phyloP scores from a whole-genome alignment of 106 monocot genomes.

The Posidonia australis region DNA sequence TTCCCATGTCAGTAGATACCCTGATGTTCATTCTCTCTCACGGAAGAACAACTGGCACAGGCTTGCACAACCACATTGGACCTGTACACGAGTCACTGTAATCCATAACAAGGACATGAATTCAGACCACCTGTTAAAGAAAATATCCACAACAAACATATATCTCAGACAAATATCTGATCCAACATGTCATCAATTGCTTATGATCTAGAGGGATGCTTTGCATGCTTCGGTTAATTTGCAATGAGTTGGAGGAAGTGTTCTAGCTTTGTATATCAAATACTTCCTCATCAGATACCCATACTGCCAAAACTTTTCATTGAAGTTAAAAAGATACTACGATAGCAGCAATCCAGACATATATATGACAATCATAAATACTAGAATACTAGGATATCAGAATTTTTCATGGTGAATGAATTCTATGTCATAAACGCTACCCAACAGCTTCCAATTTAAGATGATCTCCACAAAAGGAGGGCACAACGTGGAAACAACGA shows the following conservation, averaged over 20 bases:
- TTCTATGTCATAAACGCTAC: background rate
- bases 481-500: background rate
- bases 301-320: no score
- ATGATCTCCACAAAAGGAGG: background rate
- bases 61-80: background rate
- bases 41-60: background rate
- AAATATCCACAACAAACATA: background rate
- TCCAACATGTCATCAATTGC: no score
- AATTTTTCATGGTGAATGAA: background rate
- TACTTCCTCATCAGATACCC: no score
- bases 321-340: no score
- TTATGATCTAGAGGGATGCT: no score
- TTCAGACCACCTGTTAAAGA: background rate
- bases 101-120: background rate
- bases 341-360: background rate
- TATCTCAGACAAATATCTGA: background rate
- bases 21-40: background rate
- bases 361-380: background rate
- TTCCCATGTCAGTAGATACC: background rate
- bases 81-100: background rate
- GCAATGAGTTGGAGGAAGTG: no score
- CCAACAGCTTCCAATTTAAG: background rate
- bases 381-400: background rate
- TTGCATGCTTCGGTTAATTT: no score
- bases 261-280: no score